Conservation (phyloP, 176 grass and related monocot genomes). For the Phoenix roebelenii region DNA sequence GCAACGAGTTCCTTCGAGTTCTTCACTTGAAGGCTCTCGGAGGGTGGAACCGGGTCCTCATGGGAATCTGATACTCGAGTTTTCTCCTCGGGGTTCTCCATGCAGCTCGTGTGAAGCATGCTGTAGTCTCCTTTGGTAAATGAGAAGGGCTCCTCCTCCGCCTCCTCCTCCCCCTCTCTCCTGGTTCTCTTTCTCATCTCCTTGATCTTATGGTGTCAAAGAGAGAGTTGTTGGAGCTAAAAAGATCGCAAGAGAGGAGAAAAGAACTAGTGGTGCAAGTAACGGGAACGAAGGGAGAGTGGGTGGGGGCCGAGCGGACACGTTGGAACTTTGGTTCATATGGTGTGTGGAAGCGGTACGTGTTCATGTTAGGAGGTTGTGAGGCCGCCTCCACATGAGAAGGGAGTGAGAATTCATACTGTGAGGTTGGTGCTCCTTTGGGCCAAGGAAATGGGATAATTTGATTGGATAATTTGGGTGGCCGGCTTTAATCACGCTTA, state of each 20-base stretch:
- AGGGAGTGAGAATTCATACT: background rate
- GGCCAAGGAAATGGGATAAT: background rate
- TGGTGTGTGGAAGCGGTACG: constrained; percentile 19
- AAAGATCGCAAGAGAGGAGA: constrained; percentile 17
- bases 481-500: no score
- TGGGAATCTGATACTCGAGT: no score
- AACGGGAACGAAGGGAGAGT: background rate
- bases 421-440: constrained; percentile 17
- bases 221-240: background rate
- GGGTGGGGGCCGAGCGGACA: constrained; percentile 11
- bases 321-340: constrained; percentile 17
- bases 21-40: no score
- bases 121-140: no score
- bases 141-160: no score
- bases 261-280: background rate
- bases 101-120: no score
- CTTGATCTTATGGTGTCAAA: constrained; percentile 1
- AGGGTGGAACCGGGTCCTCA: no score
- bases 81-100: no score
- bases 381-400: background rate
- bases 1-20: no score
- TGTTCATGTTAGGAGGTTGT: constrained; percentile 2
- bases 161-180: no score
- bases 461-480: constrained; percentile 1
- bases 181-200: no score